Base-by-base conservation (phyloP, 306 rosid genomes). In the Fragaria ananassa region DNA sequence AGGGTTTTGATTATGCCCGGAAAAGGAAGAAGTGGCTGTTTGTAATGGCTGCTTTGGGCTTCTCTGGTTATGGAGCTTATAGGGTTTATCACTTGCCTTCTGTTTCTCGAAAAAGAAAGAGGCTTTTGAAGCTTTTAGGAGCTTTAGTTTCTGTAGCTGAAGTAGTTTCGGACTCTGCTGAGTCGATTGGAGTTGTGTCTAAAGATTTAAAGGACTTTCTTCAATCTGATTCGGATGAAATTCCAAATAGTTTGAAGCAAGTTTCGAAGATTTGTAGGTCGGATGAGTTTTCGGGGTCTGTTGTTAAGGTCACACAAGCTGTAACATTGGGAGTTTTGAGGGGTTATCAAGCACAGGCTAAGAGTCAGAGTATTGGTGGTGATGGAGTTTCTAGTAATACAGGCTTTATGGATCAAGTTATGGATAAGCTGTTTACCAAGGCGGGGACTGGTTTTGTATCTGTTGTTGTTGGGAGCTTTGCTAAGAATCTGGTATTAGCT, bases 361-460 rank as follows among this genome's bases (percentile, higher is more conserved):
- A 39, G 44, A 31, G 56, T 25, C 80, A 57, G 39, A 14, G 54
- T n/a, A 70, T 51, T 25, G 81, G 42, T 23, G 81, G 56, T 17
- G 74, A 46, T 72, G 71, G 58, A 34, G 50, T 70, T 44, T 49
- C 77, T 13, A 5, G 29, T 4, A 27, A 51, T 68, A 77, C 89
- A n/a, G 57, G 41, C 44, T 44, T 85, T 18, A 56, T 77, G 17
- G 96, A 90, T 68, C 78, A 63, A 70, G 78, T 86, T 64, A 62
- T 92, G 81, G 88, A 84, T 56, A 89, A 86, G 79, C 78, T 92
- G 62, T 83, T 91, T 44, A 81, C 90, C 0, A 81, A 81, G 0
- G 83, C 91, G 10, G 97, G 97, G 27, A 81, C 91, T 6, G 94
- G 97, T 8, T 92, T 95, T 83, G 93, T 80, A 80, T 90, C 97